Evolutionary conservation across 179 eudicot species (phyloP).

Genomic region (Silene coronaria): DNA sequence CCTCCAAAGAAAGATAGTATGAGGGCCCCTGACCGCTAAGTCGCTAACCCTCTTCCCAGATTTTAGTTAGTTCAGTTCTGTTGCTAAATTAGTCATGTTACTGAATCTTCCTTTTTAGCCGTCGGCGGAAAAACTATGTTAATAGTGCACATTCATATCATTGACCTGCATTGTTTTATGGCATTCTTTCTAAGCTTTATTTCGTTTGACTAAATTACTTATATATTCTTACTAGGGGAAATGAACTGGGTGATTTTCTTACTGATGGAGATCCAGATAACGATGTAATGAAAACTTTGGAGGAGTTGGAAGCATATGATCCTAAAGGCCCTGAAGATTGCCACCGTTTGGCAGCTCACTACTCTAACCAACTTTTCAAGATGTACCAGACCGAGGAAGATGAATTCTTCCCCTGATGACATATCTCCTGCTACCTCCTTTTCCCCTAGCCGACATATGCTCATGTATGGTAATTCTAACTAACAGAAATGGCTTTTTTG

Average conservation of each 20-base stretch:
- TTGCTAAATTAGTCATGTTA: background rate
- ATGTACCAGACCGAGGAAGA: conserved; percentile 58
- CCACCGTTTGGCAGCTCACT: conserved; percentile 46
- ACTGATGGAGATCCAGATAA: conserved; percentile 48
- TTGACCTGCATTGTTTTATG: background rate
- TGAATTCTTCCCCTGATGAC: conserved; percentile 36
- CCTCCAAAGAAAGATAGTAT: background rate
- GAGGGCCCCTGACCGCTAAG: too few relatives aligned
- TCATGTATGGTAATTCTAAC: background rate
- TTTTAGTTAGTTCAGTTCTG: background rate
- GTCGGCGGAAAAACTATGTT: background rate
- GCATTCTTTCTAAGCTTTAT: background rate
- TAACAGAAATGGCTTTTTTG: background rate
- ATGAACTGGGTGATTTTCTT: conserved; percentile 54
- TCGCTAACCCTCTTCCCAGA: too few relatives aligned
- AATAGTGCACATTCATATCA: background rate
- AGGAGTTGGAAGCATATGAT: conserved; percentile 42
- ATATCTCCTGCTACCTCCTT: background rate
- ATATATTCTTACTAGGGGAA: conserved; percentile 39
- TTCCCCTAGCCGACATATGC: background rate
- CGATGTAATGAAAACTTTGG: conserved; percentile 46
- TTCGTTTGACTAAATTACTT: background rate
- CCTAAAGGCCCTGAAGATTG: conserved; percentile 47
- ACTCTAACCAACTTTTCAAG: conserved; percentile 69
- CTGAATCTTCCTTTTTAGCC: background rate